phyloP scores from a whole-genome alignment of 352 stramenopile species.

The Thraustotheca clavata region DNA sequence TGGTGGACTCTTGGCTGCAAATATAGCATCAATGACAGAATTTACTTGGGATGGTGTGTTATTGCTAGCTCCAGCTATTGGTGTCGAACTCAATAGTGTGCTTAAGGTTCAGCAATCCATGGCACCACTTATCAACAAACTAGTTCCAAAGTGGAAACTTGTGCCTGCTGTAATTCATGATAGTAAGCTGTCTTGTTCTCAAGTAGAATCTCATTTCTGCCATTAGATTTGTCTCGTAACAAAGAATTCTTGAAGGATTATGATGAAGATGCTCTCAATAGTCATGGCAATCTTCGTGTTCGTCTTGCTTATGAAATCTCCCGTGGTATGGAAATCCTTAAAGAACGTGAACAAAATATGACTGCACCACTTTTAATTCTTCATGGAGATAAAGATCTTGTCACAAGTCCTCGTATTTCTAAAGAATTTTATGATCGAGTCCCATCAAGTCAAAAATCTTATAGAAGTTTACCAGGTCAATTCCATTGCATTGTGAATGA shows the following conservation, averaged over 20 bases:
- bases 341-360: not conserved
- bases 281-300: not conserved
- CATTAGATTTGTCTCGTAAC: constrained; percentile 5
- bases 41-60: constrained; percentile 7
- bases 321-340: not conserved
- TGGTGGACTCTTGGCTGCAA: constrained; percentile 4
- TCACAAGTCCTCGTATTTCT: constrained; percentile 11
- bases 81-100: constrained; percentile 1
- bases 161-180: constrained; percentile 5
- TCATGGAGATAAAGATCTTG: constrained; percentile 1
- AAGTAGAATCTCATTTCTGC: not conserved
- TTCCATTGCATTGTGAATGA: constrained; percentile 12
- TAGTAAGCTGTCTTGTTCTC: not conserved
- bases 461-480: constrained; percentile 1
- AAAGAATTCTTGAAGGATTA: constrained; percentile 4
- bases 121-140: not conserved
- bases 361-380: not conserved
- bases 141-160: constrained; percentile 10
- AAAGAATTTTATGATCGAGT: constrained; percentile 4
- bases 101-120: constrained; percentile 17
- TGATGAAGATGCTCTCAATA: not conserved
- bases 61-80: constrained; percentile 8
- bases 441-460: not conserved
- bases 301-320: not conserved
- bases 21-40: not conserved